These are phyloP conservation scores for Aspergillus awamori DNA, from an alignment of 2,329 filamentous ascomycete genomes.

Conservation along the genomic window DNA sequence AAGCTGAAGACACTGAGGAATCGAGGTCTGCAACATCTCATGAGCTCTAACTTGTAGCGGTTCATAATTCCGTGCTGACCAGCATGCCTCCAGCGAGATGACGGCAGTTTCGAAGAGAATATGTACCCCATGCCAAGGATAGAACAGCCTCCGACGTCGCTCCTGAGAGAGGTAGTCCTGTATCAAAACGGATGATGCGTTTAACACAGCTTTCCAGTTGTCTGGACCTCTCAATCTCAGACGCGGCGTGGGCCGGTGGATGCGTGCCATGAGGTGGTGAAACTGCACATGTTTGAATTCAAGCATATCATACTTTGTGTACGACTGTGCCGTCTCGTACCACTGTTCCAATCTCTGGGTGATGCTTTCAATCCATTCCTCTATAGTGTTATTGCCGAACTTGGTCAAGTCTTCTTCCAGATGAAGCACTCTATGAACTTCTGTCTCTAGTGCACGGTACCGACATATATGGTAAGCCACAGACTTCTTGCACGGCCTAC, in stretches of 20 bases:
- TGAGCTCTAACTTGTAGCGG: neutral
- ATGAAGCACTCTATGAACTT: neutral
- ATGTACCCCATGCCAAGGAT: neutral
- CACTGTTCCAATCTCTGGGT: neutral
- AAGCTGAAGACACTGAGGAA: neutral
- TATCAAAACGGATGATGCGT: neutral
- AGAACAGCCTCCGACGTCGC: neutral
- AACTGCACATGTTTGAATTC: neutral
- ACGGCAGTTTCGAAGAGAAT: neutral
- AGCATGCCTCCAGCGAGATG: neutral
- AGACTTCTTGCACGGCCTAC: neutral
- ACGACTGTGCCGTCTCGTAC: neutral
- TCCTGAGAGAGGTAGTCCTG: neutral
- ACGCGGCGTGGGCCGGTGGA: neutral
- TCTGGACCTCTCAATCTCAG: neutral
- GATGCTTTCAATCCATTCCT: neutral
- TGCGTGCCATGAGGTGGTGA: neutral
- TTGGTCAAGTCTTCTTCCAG: neutral
- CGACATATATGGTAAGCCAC: neutral
- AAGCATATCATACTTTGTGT: neutral
- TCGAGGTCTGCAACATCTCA: neutral
- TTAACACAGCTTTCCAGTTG: neutral
- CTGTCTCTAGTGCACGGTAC: neutral
- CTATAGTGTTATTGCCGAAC: neutral
- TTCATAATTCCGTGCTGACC: neutral